Conservation (phyloP, 75 land plant species). For the Ceratopteris richardii region DNA sequence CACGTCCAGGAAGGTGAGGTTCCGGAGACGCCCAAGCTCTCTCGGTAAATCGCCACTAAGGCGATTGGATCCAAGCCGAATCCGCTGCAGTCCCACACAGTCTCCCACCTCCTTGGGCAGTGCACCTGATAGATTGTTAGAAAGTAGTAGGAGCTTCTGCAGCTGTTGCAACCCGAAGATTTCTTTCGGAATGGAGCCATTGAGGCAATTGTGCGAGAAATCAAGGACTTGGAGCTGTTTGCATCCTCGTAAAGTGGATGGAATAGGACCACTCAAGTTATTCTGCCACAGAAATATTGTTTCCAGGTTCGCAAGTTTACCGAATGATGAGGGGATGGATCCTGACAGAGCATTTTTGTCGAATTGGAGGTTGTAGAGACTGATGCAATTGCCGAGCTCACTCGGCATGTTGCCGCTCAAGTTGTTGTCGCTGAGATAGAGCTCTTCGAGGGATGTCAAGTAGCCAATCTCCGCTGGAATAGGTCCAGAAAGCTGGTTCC, state of each 20-base stretch:
- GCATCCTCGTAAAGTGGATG: slow-evolving; percentile 27
- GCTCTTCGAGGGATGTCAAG: slow-evolving; percentile 37
- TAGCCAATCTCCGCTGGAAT: slow-evolving; percentile 43
- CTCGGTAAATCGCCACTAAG: slow-evolving; percentile 64
- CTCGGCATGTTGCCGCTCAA: slow-evolving; percentile 40
- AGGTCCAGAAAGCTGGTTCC: slow-evolving; percentile 34
- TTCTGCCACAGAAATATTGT: slow-evolving; percentile 53
- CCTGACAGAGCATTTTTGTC: slow-evolving; percentile 59
- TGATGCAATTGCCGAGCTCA: slow-evolving; percentile 34
- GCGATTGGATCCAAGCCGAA: slow-evolving; percentile 72
- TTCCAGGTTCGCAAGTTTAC: slow-evolving; percentile 25
- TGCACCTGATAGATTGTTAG: slow-evolving; percentile 49
- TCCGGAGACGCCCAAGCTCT: slow-evolving; percentile 60
- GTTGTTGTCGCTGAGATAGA: slow-evolving; percentile 35
- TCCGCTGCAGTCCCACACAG: slow-evolving; percentile 48
- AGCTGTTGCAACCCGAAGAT: slow-evolving; percentile 56
- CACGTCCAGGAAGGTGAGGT: slow-evolving; percentile 69
- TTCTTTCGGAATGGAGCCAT: slow-evolving; percentile 62
- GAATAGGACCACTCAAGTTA: slow-evolving; percentile 48
- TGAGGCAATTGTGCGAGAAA: slow-evolving; percentile 40
- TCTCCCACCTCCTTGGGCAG: slow-evolving; percentile 44
- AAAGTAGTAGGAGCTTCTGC: slow-evolving; percentile 60
- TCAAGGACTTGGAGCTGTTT: slow-evolving; percentile 33
- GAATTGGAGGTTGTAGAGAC: slow-evolving; percentile 58
- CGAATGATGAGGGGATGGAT: slow-evolving; percentile 39